phyloP scores from a whole-genome alignment of 257 asterid species.

The Linaria vulgaris region DNA sequence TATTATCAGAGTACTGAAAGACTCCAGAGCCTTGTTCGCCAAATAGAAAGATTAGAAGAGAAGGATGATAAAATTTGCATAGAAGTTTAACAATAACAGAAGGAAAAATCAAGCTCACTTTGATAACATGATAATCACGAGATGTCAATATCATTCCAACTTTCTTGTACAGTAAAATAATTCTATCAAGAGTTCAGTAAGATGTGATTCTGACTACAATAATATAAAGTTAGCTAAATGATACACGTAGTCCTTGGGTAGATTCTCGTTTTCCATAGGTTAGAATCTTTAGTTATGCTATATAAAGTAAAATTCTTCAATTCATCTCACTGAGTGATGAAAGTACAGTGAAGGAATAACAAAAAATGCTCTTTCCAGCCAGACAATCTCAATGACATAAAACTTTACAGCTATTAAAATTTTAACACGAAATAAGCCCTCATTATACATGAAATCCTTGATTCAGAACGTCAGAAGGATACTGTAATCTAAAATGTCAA shows the following conservation, averaged over 20 bases:
- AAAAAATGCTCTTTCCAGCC: constrained; percentile 1
- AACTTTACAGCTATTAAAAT: neutral
- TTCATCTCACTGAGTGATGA: constrained; percentile 16
- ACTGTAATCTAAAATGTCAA: constrained; percentile 15
- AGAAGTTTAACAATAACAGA: constrained; percentile 12
- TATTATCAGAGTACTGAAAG: constrained; percentile 77
- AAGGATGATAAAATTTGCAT: constrained; percentile 18
- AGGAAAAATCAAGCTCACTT: constrained; percentile 19
- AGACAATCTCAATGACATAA: constrained; percentile 4
- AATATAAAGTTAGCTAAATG: constrained; percentile 1
- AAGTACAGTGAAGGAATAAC: neutral
- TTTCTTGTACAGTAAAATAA: constrained; percentile 1
- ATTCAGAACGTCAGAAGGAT: constrained; percentile 4
- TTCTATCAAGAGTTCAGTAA: constrained; percentile 2
- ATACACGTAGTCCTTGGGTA: constrained; percentile 3
- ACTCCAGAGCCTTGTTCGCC: constrained; percentile 81
- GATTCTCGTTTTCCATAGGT: constrained; percentile 12
- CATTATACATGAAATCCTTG: constrained; percentile 6
- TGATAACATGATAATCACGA: constrained; percentile 22
- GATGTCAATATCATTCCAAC: neutral
- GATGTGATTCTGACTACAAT: constrained; percentile 6
- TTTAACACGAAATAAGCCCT: neutral
- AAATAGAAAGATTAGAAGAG: constrained; percentile 25
- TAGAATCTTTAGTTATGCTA: constrained; percentile 16
- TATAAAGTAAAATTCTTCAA: constrained; percentile 7